Evolutionary conservation across 345 rosid species (phyloP), one percentile per base, ranked within the genome.

Genomic region (Anacardium occidentale): DNA sequence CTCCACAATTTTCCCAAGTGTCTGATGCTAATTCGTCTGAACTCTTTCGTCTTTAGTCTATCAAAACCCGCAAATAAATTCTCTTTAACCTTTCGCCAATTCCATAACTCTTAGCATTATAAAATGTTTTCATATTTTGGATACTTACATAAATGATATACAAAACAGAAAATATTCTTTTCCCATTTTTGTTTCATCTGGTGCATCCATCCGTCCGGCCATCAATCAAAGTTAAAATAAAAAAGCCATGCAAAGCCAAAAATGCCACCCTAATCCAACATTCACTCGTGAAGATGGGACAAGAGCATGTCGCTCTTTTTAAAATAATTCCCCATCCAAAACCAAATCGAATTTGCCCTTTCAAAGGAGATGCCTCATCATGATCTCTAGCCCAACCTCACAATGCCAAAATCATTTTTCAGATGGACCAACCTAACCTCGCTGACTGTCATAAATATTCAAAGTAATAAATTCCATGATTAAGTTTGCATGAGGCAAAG

Each of bases 221-320:
- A 21, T 75, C 73, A 75, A 54, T 69, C 64, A 55, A 56, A 45
- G 11, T 6, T 5, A 5, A 37, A 17, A 61, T n/a, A n/a, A n/a
- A n/a, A n/a, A n/a, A n/a, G n/a, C n/a, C 3, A 48, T 34, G 13
- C 25, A 42, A 20, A 68, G 56, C 62, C 20, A 58, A 74, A 74
- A 66, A 66, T 60, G 72, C 45, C 53, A 58, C 9, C 14, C 57
- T 1, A 57, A 13, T 72, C 55, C 54, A 59, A 24, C 15, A 18
- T 25, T 56, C 34, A 10, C 4, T 29, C 8, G 1, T 29, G 15
- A 45, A 4, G 70, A 70, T 71, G 68, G 71, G 71, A 70, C 75
- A 21, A 55, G 58, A 51, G 10, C 66, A 34, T 4, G 57, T 69
- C 74, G 10, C n/a, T 32, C 25, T 3, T 32, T 11, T 37, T 37